Evolutionary conservation across 371 early-diverging fungal species (phyloP).

Genomic region (Mortierella sp.): DNA sequence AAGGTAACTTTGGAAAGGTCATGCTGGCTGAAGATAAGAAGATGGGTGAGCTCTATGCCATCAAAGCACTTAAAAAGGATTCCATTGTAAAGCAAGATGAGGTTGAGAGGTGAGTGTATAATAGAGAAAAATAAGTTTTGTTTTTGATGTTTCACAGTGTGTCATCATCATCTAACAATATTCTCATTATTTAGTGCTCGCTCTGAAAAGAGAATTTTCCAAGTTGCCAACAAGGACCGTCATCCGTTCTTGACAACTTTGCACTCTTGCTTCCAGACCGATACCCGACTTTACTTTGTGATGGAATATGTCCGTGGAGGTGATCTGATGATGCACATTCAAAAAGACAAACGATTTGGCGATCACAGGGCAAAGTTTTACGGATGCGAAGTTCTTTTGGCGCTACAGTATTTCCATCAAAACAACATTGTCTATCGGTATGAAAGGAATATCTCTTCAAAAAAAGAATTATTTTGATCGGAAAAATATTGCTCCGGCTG

Average conservation of each 20-base stretch:
- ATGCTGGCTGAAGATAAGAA: conserved; percentile 85
- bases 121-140: neutral
- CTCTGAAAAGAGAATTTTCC: conserved; percentile 85
- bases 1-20: conserved; percentile 96
- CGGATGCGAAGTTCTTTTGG: conserved; percentile 85
- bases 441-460: too few relatives aligned
- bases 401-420: conserved; percentile 81
- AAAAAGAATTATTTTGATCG: neutral
- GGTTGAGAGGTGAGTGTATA: conserved; percentile 71
- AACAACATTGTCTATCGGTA: conserved; percentile 81
- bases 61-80: conserved; percentile 97
- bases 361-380: conserved; percentile 85
- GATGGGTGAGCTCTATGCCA: conserved; percentile 82
- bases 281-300: conserved; percentile 90
- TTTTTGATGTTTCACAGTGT: neutral
- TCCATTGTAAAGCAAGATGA: conserved; percentile 88
- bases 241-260: conserved; percentile 96
- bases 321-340: conserved; percentile 93
- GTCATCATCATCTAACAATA: neutral
- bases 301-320: conserved; percentile 98
- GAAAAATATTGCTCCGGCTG: too few relatives aligned
- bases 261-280: conserved; percentile 92
- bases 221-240: conserved; percentile 75
- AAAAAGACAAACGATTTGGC: conserved; percentile 81
- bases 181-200: conserved; percentile 63